A percentile compares a stretch with the other conserved stretches of the same genome.
Evolutionary conservation across 2,329 filamentous ascomycete species (phyloP).

Genomic region (Pestalotiopsis sp.): DNA sequence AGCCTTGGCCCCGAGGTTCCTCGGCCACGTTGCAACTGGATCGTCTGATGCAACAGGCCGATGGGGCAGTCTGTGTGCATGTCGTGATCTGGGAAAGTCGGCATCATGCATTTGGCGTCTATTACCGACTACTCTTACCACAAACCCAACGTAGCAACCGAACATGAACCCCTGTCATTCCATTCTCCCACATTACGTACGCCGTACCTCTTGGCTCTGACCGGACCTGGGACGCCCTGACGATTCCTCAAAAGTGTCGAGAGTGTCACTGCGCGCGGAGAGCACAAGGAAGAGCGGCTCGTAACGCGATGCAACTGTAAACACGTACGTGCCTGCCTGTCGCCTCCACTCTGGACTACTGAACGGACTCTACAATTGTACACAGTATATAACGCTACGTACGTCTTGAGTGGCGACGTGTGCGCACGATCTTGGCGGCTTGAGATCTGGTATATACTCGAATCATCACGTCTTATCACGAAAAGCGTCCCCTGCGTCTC

Average conservation of each 20-base stretch:
- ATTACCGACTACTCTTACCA: too few relatives aligned
- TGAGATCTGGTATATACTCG: background rate
- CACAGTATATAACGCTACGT: background rate
- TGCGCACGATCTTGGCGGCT: background rate
- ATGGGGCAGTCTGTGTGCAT: background rate
- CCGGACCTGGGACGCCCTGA: background rate
- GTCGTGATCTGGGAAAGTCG: background rate
- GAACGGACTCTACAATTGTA: background rate
- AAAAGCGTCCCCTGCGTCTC: background rate
- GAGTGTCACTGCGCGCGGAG: background rate
- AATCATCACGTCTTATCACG: conserved; percentile 7
- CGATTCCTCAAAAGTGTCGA: background rate
- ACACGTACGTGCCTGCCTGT: too few relatives aligned
- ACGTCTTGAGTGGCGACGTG: background rate
- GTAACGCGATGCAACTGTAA: background rate
- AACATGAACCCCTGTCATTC: background rate
- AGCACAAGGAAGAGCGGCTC: background rate
- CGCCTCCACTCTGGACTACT: background rate
- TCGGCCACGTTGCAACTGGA: background rate
- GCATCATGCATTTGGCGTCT: background rate
- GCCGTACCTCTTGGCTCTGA: background rate
- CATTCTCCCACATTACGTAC: background rate
- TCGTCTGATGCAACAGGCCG: background rate
- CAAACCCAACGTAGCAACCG: too few relatives aligned
- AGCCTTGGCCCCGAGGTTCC: background rate